A percentile compares a stretch with the other conserved stretches of the same genome.
phyloP scores from a whole-genome alignment of 768 basidiomycete genomes.

The Rhodotorula diobovata region DNA sequence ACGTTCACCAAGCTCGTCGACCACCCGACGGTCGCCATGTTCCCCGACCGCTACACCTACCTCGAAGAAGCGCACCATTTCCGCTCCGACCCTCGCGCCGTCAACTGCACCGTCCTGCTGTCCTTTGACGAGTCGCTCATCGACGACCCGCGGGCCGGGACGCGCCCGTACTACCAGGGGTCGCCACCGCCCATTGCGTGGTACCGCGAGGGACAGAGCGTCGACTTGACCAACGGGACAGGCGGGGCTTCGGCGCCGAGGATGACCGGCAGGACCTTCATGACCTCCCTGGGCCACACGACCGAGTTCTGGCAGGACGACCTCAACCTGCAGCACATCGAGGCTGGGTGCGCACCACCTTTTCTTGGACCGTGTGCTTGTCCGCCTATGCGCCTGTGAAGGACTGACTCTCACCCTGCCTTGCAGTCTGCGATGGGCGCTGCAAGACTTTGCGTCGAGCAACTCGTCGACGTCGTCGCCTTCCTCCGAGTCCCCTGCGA shows the following conservation, averaged over 20 bases:
- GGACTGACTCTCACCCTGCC: neutral
- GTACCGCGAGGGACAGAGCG: slow-evolving; percentile 19
- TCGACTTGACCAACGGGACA: slow-evolving; percentile 35
- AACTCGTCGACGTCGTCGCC: neutral
- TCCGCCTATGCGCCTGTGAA: too few relatives aligned
- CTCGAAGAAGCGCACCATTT: slow-evolving; percentile 50
- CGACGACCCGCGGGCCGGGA: slow-evolving; percentile 18
- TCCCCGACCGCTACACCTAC: slow-evolving; percentile 47
- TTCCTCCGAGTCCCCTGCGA: neutral
- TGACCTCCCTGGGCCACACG: slow-evolving; percentile 22
- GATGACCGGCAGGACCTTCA: slow-evolving; percentile 34
- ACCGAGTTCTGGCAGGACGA: slow-evolving; percentile 18
- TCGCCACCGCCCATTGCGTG: slow-evolving; percentile 30
- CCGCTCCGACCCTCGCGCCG: slow-evolving; percentile 47
- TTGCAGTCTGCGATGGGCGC: slow-evolving; percentile 18
- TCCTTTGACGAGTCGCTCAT: slow-evolving; percentile 47
- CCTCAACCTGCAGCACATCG: neutral
- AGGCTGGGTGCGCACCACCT: slow-evolving; percentile 13
- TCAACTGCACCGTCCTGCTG: slow-evolving; percentile 47
- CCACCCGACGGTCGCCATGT: slow-evolving; percentile 46
- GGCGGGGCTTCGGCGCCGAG: neutral
- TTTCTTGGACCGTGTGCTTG: neutral
- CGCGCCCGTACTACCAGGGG: slow-evolving; percentile 23
- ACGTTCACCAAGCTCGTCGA: slow-evolving; percentile 47
- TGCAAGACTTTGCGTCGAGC: slow-evolving; percentile 1